Base-by-base conservation (phyloP, 2,329 filamentous ascomycete genomes). In the Phyllosticta citribraziliensis region DNA sequence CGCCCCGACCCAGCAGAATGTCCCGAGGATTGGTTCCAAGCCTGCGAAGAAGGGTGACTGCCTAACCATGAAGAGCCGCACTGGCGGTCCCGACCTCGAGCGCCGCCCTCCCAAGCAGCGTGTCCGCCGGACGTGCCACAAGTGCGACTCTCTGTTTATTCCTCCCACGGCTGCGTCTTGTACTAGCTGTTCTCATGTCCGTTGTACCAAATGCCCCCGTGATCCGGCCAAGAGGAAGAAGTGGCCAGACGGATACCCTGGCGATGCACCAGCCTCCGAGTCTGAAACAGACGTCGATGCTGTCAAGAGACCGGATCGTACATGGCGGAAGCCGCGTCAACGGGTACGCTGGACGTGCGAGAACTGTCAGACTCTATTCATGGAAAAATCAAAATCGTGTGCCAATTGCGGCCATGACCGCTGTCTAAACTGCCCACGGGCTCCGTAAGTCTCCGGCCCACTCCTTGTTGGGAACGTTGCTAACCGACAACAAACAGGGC, bases 131-230 rank as follows among this genome's bases (percentile, higher is more conserved):
- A 85, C 78, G 57, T 96, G 91, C 72, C 91, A 95, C 73, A 79
- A 84, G 67, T 96, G 91, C 72, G 71, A 82, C 55, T 82, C 78
- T 2, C 69, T 86, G 1, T 94, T 91, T 70, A 63, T 72, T 10
- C 72, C 72, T 5, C 63, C 73, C 12, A 70, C 70, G 2, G 72
- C 75, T 1, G 89, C 86, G 63, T 76, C 82, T 70, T 96, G 91
- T 71, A 73, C 78, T 8, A 79, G 78, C 50, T 96, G 91, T 73
- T 76, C 79, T 27, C 91, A 96, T 72, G 72, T 80, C 57, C 85
- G 89, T 59, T 96, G 91, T 77, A 89, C 85, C 50, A 87, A 87
- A 70, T 95, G 91, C 72, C 89, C 89, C 27, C 81, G 90, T 67
- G 86, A 91, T 68, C 90, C 90, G 81, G 78, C 85, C 63, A 88